Conservation (phyloP, 768 basidiomycete genomes). For the Panellus pusillus region DNA sequence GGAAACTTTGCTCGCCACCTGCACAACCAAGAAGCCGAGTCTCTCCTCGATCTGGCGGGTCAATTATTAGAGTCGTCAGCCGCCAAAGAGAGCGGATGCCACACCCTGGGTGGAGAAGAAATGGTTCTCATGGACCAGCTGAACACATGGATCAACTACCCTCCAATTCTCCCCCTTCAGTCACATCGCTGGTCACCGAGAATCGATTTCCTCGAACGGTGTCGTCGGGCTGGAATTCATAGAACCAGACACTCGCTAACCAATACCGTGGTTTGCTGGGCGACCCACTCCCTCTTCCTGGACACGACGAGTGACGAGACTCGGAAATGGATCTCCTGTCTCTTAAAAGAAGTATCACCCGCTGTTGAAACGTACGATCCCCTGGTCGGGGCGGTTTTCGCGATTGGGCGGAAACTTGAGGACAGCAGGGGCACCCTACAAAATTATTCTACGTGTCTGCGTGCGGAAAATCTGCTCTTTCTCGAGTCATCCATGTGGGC, state of each 20-base stretch:
- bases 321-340: neutral
- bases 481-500: constrained; percentile 56
- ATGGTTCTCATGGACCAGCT: constrained; percentile 2
- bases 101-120: neutral
- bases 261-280: constrained; percentile 13
- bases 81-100: neutral
- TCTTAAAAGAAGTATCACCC: constrained; percentile 12
- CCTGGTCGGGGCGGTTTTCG: constrained; percentile 25
- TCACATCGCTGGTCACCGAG: neutral
- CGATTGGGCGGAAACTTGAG: constrained; percentile 8
- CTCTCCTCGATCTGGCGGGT: constrained; percentile 7
- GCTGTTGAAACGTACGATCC: constrained; percentile 30
- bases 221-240: constrained; percentile 4
- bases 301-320: neutral
- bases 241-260: constrained; percentile 3
- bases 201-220: constrained; percentile 11
- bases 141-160: constrained; percentile 10
- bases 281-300: constrained; percentile 7
- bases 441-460: constrained; percentile 30
- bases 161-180: neutral
- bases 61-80: neutral
- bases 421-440: constrained; percentile 20
- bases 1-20: constrained; percentile 4
- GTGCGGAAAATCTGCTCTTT: constrained; percentile 33
- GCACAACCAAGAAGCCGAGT: constrained; percentile 2